Percentiles rank a stretch among this genome's conserved stretches.
Evolutionary conservation across 2,329 filamentous ascomycete species (phyloP).

Genomic region (Sporothrix globosa): DNA sequence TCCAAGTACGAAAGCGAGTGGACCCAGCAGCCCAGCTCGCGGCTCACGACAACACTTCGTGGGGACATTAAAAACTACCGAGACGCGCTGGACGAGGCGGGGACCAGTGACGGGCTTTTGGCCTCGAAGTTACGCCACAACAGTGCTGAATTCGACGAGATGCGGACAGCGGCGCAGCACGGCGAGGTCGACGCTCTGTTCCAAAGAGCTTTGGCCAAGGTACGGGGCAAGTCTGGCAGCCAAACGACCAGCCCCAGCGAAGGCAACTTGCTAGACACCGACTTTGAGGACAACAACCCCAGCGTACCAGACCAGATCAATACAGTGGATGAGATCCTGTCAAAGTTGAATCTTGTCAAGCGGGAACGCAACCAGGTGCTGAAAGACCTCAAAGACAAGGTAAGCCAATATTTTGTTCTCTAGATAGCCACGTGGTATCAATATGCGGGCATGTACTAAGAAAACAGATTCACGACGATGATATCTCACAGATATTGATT

Average conservation of each 20-base stretch:
- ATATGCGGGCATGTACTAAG: background rate
- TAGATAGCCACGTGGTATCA: background rate
- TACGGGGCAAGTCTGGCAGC: slow-evolving; percentile 66
- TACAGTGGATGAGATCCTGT: slow-evolving; percentile 84
- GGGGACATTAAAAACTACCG: slow-evolving; percentile 86
- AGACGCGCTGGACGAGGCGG: slow-evolving; percentile 86
- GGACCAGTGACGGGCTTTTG: slow-evolving; percentile 81
- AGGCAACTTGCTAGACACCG: slow-evolving; percentile 84
- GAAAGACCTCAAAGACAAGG: slow-evolving; percentile 97
- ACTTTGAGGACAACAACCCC: slow-evolving; percentile 77
- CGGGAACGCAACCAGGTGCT: slow-evolving; percentile 87
- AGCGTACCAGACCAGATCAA: slow-evolving; percentile 89
- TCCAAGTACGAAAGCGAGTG: slow-evolving; percentile 95
- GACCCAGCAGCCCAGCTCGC: slow-evolving; percentile 94
- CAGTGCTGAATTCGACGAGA: slow-evolving; percentile 89
- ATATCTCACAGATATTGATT: slow-evolving; percentile 96
- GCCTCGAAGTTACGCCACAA: slow-evolving; percentile 83
- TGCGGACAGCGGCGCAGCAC: slow-evolving; percentile 84
- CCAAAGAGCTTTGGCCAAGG: slow-evolving; percentile 81
- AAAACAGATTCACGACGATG: slow-evolving; percentile 83
- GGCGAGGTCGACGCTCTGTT: slow-evolving; percentile 89
- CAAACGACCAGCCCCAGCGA: slow-evolving; percentile 67
- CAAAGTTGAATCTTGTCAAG: slow-evolving; percentile 90
- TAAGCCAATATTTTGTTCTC: slow-evolving; percentile 47
- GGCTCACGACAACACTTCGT: slow-evolving; percentile 83